These are phyloP conservation scores for Yamadazyma epiphylla DNA, from an alignment of 1,139 yeast species.

Conservation along the genomic window DNA sequence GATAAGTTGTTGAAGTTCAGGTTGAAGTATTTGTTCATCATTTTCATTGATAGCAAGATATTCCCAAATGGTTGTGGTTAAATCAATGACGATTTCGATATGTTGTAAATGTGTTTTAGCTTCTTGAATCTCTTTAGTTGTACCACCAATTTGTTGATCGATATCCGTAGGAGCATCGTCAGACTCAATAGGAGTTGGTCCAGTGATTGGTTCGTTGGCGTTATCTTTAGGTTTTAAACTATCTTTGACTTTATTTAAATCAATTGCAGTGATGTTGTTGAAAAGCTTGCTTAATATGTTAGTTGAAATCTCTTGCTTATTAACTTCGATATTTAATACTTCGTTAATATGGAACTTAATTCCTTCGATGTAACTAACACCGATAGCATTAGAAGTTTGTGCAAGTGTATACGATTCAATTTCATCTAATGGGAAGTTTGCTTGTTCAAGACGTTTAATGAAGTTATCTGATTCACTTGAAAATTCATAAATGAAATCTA, in stretches of 20 bases:
- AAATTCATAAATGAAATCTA: constrained; percentile 65
- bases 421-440: constrained; percentile 8
- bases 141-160: constrained; percentile 23
- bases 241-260: constrained; percentile 37
- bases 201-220: constrained; percentile 29
- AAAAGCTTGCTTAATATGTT: constrained; percentile 23
- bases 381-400: constrained; percentile 34
- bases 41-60: constrained; percentile 34
- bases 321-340: constrained; percentile 17
- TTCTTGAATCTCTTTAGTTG: constrained; percentile 29
- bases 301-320: constrained; percentile 19
- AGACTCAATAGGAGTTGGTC: constrained; percentile 5
- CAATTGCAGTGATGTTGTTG: constrained; percentile 31
- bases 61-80: constrained; percentile 74
- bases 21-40: constrained; percentile 19
- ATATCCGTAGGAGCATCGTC: constrained; percentile 30
- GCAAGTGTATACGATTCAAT: constrained; percentile 11
- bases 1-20: constrained; percentile 22
- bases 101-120: constrained; percentile 59
- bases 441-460: constrained; percentile 26
- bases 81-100: constrained; percentile 67
- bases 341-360: constrained; percentile 59
- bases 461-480: constrained; percentile 63
- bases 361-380: constrained; percentile 55
- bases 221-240: constrained; percentile 32